A percentile compares a stretch with the other conserved stretches of the same genome.
Conservation (phyloP, 768 basidiomycete genomes). For the Pulveroboletus sp. region DNA sequence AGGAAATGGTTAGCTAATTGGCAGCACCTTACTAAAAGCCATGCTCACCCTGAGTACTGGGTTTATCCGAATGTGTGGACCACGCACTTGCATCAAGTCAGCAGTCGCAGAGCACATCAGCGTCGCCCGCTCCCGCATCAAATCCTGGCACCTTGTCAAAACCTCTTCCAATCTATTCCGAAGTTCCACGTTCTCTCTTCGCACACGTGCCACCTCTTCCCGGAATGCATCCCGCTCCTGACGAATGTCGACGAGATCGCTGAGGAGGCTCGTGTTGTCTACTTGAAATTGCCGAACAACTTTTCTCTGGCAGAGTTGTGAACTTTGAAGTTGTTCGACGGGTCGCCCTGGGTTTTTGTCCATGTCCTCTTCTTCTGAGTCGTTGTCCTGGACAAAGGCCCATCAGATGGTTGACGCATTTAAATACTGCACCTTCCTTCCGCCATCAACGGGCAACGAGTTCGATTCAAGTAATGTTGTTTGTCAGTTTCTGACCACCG, state of each 20-base stretch:
- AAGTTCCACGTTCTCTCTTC: conserved; percentile 23
- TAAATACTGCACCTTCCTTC: background rate
- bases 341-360: conserved; percentile 11
- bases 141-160: conserved; percentile 16
- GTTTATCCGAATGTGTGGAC: background rate
- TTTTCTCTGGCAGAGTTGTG: conserved; percentile 23
- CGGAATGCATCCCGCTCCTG: conserved; percentile 26
- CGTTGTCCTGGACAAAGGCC: no score
- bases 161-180: conserved; percentile 20
- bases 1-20: background rate
- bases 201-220: conserved; percentile 16
- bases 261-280: conserved; percentile 21
- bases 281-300: conserved; percentile 26
- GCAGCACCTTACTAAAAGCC: background rate
- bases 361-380: background rate
- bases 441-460: background rate
- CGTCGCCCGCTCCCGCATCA: conserved; percentile 21
- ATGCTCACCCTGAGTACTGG: conserved; percentile 7
- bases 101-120: conserved; percentile 10
- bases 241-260: conserved; percentile 25
- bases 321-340: conserved; percentile 25
- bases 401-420: background rate
- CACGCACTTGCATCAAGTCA: background rate
- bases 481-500: background rate
- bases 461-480: background rate